Evolutionary conservation across 1,284 basidiomycete genomes (phyloP).

Genomic region (Mrakiaceae sp.): DNA sequence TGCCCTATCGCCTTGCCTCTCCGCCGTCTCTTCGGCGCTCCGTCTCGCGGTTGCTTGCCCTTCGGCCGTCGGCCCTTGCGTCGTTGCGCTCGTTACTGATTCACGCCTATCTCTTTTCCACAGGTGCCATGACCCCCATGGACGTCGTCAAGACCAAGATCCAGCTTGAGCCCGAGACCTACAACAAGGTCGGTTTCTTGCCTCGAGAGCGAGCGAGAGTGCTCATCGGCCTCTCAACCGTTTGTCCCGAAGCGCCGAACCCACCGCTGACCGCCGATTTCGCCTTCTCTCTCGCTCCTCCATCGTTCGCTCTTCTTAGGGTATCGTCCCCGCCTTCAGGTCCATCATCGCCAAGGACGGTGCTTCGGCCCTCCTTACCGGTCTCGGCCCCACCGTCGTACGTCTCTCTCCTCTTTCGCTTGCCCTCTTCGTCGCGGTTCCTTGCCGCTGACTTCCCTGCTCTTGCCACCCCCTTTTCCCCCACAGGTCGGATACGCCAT

Average conservation of each 20-base stretch:
- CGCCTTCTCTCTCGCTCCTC: background rate
- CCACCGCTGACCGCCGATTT: background rate
- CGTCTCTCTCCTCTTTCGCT: background rate
- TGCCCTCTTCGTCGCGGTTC: background rate
- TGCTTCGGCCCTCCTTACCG: constrained; percentile 78
- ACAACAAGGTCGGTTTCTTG: constrained; percentile 41
- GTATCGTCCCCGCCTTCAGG: constrained; percentile 59
- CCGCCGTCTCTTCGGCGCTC: background rate
- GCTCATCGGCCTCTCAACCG: background rate
- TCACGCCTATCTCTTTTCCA: background rate
- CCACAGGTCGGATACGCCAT: constrained; percentile 71
- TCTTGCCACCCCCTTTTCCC: constrained; percentile 5
- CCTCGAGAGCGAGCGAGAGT: background rate
- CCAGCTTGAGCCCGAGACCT: constrained; percentile 59
- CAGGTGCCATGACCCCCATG: constrained; percentile 66
- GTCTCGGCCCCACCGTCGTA: constrained; percentile 72
- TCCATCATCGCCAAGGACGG: constrained; percentile 74
- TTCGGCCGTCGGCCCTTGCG: too few species aligned
- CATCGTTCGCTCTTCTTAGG: constrained; percentile 50
- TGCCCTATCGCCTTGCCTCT: background rate
- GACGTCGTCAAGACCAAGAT: constrained; percentile 97
- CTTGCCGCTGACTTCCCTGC: background rate
- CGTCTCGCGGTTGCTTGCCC: too few species aligned
- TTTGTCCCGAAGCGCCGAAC: background rate
- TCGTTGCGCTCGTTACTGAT: too few species aligned